These are phyloP conservation scores for Chaetomium olivaceum DNA, from an alignment of 2,329 filamentous ascomycete species.

Conservation along the genomic window DNA sequence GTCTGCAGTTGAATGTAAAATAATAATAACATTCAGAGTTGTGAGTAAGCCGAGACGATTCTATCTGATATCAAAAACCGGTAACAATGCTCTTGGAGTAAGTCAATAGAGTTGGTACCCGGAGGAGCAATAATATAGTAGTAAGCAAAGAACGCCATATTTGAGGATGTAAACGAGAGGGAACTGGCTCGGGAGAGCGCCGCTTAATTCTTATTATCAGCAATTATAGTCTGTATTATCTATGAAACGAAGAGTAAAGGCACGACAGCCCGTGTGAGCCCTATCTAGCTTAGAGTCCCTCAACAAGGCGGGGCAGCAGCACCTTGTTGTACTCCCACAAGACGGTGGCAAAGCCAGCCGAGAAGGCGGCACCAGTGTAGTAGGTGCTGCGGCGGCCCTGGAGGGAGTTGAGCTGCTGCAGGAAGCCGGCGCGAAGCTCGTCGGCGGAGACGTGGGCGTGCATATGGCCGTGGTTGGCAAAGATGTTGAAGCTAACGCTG, in stretches of 20 bases:
- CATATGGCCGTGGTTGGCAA: constrained; percentile 25
- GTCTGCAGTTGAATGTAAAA: too few species aligned
- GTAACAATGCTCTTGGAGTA: too few species aligned
- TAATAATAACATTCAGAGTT: too few species aligned
- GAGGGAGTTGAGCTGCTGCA: constrained; percentile 28
- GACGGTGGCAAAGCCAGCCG: constrained; percentile 30
- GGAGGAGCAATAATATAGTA: too few species aligned
- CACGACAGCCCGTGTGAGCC: not conserved
- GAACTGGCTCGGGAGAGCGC: too few species aligned
- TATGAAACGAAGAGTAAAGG: not conserved
- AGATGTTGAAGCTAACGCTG: constrained; percentile 14
- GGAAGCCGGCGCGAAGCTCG: constrained; percentile 29
- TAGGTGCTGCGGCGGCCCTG: constrained; percentile 31
- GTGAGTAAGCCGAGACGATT: too few species aligned
- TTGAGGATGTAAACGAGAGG: too few species aligned
- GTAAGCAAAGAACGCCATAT: too few species aligned
- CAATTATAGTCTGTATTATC: not conserved
- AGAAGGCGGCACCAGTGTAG: constrained; percentile 33
- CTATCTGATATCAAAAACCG: too few species aligned
- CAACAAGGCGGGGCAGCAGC: constrained; percentile 26
- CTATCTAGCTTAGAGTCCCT: constrained; percentile 6
- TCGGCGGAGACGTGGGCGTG: constrained; percentile 25
- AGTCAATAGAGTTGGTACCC: too few species aligned
- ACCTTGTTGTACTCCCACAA: constrained; percentile 33
- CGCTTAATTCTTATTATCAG: too few species aligned